Base-by-base conservation (phyloP, 345 rosid genomes). In the Aegle marmelos region DNA sequence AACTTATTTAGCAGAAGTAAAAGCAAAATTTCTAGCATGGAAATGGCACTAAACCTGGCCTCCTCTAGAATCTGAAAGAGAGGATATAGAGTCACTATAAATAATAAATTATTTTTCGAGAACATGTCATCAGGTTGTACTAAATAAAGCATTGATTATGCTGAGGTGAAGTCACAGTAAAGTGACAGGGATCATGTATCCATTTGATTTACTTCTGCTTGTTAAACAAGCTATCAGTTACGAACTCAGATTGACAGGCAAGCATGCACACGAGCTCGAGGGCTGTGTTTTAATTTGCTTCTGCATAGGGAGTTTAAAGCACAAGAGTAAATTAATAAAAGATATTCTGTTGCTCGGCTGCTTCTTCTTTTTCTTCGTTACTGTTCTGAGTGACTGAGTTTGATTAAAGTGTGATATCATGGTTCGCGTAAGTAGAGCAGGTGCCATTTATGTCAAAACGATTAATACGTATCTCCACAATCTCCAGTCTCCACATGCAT, bases 101-200 rank as follows among this genome's bases (percentile, higher is more conserved):
- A 41, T 10, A 11, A 41, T 41, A 11, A 41, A 45, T 13, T 45
- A 45, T 11, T 45, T 13, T 45, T 45, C 17, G 17, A 45, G 13
- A 45, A 11, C 50, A 45, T 45, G 50, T 45, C 50, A 17, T 13
- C 50, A 45, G 50, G 50, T 45, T 45, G 11, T 41, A 27, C 79
- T 75, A 82, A 68, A 76, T 73, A 76, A 72, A 81, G 87, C 76
- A 66, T 76, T 74, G 73, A 78, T 71, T 64, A 24, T 31, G 83
- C 17, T 39, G 22, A 64, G 68, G 77, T 81, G 85, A 87, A 73
- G 88, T 82, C 83, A 81, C 21, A 13, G 75, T 79, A 11, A 24
- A 33, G 45, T 53, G 57, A 53, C 5, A 56, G 56, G 41, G 37
- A 3, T 17, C 50, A 69, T 17, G 2, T 6, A 68, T 10, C 30